Evolutionary conservation across 495 filamentous ascomycete genomes (phyloP), one percentile per base, ranked within the genome.

Genomic region (Glarea lozoyensis): DNA sequence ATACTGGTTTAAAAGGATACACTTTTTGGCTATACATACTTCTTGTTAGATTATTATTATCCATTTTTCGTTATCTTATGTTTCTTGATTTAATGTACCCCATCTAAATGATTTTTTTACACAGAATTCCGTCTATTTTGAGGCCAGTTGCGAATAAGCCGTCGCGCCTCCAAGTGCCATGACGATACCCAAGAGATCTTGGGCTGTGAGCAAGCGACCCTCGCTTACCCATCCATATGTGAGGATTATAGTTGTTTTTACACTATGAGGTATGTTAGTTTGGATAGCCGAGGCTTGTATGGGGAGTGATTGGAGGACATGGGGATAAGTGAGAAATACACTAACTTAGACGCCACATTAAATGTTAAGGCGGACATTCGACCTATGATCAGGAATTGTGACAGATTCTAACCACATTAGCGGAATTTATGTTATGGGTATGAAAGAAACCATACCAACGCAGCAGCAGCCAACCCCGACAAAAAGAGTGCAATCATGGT

Each of bases 381-480:
- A 29, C 52, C 52, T 24, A 55, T 55, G 16, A 55, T 55, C 10
- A 55, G 23, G 22, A 55, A 55, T 46, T 55, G 52, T 10, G 46
- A 50, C 13, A 55, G 34, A 27, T 55, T 55, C 51, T 48, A 30
- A 11, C 10, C 21, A 16, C 3, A 18, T 3, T 18, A 27, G 15
- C 20, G 48, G 12, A 27, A 29, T 7, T 7, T 3, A 20, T 18
- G 13, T 5, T 24, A 15, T 13, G 21, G n/a, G 19, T 3, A 20
- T 6, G 39, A 31, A 22, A 17, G 7, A 1, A 16, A 24, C 23
- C 43, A 20, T 45, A 51, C 48, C 15, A 62, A 46, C 6, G 49
- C 29, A 13, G 55, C 56, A 31, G 61, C 61, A 31, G 60, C 55
- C 11, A 60, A 45, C 10, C 61, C 61, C 34, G 57, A 60, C 15